Conservation (phyloP, 768 basidiomycete genomes). For the Clathrus columnatus region DNA sequence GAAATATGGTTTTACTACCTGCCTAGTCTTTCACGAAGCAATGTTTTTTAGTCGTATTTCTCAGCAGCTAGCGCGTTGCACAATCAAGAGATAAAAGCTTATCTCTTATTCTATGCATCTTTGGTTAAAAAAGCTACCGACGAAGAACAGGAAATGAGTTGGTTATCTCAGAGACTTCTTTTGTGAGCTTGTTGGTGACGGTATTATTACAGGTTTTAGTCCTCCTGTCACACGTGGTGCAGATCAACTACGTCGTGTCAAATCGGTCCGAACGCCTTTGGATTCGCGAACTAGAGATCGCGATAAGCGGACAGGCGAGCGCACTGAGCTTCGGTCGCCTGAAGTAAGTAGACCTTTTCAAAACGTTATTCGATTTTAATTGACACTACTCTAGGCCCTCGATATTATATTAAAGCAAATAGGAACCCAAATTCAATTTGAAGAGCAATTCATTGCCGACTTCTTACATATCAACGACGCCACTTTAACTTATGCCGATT, state of each 20-base stretch:
- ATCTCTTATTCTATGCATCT: slow-evolving; percentile 50
- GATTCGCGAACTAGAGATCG: slow-evolving; percentile 55
- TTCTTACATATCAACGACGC: slow-evolving; percentile 86
- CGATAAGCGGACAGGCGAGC: slow-evolving; percentile 52
- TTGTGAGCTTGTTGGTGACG: no score
- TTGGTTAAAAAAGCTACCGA: slow-evolving; percentile 58
- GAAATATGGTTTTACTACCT: neutral
- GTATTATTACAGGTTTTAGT: slow-evolving; percentile 36
- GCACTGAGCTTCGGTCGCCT: slow-evolving; percentile 56
- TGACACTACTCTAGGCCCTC: no score
- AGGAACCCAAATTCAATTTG: slow-evolving; percentile 63
- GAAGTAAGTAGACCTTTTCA: slow-evolving; percentile 41
- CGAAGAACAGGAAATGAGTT: slow-evolving; percentile 73
- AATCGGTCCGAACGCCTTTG: slow-evolving; percentile 74
- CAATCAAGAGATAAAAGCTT: slow-evolving; percentile 64
- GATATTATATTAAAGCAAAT: slow-evolving; percentile 68
- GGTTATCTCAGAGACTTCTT: slow-evolving; percentile 1
- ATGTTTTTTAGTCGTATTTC: slow-evolving; percentile 68
- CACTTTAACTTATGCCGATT: slow-evolving; percentile 91
- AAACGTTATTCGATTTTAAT: slow-evolving; percentile 1
- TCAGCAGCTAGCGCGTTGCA: slow-evolving; percentile 79
- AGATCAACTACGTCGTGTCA: slow-evolving; percentile 64
- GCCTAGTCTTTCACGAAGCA: slow-evolving; percentile 3
- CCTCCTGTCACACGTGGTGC: slow-evolving; percentile 36
- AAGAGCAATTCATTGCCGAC: slow-evolving; percentile 83